Conservation (phyloP, 2,329 filamentous ascomycete species). For the Chaetomiaceae sp. region DNA sequence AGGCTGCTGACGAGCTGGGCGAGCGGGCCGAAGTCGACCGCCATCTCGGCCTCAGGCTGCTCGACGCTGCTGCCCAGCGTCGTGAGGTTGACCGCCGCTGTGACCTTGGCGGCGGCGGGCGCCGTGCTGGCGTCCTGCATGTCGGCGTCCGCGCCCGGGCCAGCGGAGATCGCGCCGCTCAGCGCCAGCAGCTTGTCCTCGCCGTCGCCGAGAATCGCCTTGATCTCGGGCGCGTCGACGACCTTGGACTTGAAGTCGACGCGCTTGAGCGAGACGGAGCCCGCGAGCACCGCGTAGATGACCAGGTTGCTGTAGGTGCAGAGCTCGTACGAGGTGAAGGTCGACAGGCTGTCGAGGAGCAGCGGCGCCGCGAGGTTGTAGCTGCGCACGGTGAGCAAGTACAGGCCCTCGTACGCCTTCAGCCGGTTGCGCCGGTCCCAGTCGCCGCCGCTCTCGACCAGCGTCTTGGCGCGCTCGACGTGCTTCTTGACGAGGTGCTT, state of each 20-base stretch:
- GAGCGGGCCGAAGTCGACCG: slow-evolving; percentile 83
- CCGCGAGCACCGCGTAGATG: slow-evolving; percentile 90
- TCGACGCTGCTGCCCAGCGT: slow-evolving; percentile 66
- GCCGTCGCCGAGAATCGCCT: slow-evolving; percentile 85
- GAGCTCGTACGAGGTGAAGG: slow-evolving; percentile 96
- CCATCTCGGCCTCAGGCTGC: slow-evolving; percentile 69
- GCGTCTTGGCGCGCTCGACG: slow-evolving; percentile 77
- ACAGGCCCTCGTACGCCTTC: slow-evolving; percentile 95
- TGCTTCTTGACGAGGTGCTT: slow-evolving; percentile 89
- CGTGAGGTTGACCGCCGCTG: slow-evolving; percentile 82
- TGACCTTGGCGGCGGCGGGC: slow-evolving; percentile 48
- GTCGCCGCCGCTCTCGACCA: slow-evolving; percentile 93
- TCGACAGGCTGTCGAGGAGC: slow-evolving; percentile 92
- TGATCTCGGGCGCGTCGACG: slow-evolving; percentile 96
- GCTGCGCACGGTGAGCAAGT: slow-evolving; percentile 85
- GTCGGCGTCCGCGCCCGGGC: slow-evolving; percentile 73
- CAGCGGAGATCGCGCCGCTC: slow-evolving; percentile 72
- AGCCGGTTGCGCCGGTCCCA: slow-evolving; percentile 98
- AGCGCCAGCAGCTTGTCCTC: slow-evolving; percentile 83
- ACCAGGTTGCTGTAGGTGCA: slow-evolving; percentile 95
- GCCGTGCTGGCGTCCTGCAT: slow-evolving; percentile 53
- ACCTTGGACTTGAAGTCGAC: slow-evolving; percentile 99
- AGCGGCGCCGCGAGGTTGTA: slow-evolving; percentile 86
- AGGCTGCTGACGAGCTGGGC: slow-evolving; percentile 83
- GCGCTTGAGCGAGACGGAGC: slow-evolving; percentile 88